Base-by-base conservation (phyloP, 805 yeast species). In the Yarrowia sp. region DNA sequence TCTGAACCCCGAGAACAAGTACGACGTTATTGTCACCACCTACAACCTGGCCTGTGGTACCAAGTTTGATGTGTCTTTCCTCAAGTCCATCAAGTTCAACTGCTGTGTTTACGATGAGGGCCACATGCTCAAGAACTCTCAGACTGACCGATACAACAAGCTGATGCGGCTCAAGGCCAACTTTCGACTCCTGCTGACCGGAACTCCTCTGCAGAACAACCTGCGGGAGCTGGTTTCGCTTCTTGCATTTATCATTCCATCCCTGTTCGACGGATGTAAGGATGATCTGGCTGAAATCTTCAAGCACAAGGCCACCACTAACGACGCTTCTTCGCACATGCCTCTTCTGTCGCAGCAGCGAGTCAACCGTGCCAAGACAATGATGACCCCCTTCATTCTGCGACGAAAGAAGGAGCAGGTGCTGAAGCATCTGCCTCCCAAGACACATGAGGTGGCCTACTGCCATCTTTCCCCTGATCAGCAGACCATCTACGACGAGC, bases 311-410 rank as follows among this genome's bases (percentile, higher is more conserved):
- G 93, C 91, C 3, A 85, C 84, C 59, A 88, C 96, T 0, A 80
- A 82, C 14, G 76, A 77, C 24, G 69, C 75, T 3, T 63, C 58
- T n/a, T 63, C 66, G 10, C 67, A 64, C 47, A 67, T 89, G 67
- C 97, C 97, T 1, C 78, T 94, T 42, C 76, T 94, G 39, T 90
- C 97, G 0, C 88, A 87, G 66, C 96, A 93, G 74, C 96, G 99
- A 0, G 91, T 94, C 65, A 81, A 85, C 32, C 88, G 91, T 70
- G 99, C 99, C 3, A 90, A 90, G 72, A 87, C 94, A 5, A 93
- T 94, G 97, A 93, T 94, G 98, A 88, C 96, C 2, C 99, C 99
- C 4, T 94, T 94, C 76, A 93, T 94, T 8, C 77, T 94, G 69
- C 82, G 99, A 74, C 84, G 99, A 72, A 87, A 86, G 71, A 94